A percentile compares a stretch with the other conserved stretches of the same genome.
Conservation (phyloP, 352 stramenopile genomes). For the Pythium brassicae region DNA sequence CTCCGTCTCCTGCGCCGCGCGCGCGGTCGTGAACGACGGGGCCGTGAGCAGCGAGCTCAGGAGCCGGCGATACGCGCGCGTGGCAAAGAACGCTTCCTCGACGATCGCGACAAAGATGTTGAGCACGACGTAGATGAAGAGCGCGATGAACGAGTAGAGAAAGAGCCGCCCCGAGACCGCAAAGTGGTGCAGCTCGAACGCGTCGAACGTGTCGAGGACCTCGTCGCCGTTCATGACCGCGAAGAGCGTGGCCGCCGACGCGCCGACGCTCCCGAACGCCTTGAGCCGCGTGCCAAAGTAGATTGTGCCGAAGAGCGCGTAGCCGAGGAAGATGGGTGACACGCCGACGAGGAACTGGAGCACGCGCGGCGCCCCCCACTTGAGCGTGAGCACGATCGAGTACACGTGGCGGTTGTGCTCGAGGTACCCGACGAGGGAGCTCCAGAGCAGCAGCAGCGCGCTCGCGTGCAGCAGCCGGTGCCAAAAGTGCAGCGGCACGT, state of each 20-base stretch:
- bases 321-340: slow-evolving; percentile 85
- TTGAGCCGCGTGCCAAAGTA: slow-evolving; percentile 85
- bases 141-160: slow-evolving; percentile 84
- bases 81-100: slow-evolving; percentile 90
- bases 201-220: slow-evolving; percentile 88
- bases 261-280: slow-evolving; percentile 59
- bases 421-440: slow-evolving; percentile 78
- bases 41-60: slow-evolving; percentile 61
- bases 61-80: slow-evolving; percentile 51
- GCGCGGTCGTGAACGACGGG: slow-evolving; percentile 27
- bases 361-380: slow-evolving; percentile 73
- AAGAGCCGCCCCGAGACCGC: slow-evolving; percentile 70
- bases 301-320: slow-evolving; percentile 85
- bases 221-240: slow-evolving; percentile 89
- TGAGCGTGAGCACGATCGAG: slow-evolving; percentile 88
- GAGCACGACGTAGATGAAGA: slow-evolving; percentile 93
- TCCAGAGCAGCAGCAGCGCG: slow-evolving; percentile 79
- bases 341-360: slow-evolving; percentile 86
- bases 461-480: slow-evolving; percentile 70
- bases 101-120: slow-evolving; percentile 92
- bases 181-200: slow-evolving; percentile 70
- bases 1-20: slow-evolving; percentile 33
- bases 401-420: slow-evolving; percentile 87
- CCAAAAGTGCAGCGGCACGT: slow-evolving; percentile 69
- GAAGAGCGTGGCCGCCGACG: slow-evolving; percentile 83